Base-by-base conservation (phyloP, 805 yeast genomes). In the Candida germanica region DNA sequence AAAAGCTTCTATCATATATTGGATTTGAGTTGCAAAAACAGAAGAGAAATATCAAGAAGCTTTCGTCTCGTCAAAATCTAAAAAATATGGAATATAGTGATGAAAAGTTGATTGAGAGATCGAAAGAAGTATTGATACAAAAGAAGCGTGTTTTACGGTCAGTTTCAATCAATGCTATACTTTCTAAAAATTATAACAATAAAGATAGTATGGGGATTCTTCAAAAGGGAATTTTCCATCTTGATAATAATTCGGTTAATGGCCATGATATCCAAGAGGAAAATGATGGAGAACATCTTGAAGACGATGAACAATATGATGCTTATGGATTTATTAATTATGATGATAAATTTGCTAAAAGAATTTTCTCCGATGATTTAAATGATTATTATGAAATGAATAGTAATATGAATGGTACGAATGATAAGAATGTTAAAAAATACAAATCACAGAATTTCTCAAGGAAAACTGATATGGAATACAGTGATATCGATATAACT, bases 11-110 rank as follows among this genome's bases (percentile, higher is more conserved):
- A 38, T 73, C 79, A 24, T 76, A 74, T 48, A 76, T 76, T 51
- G 80, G 80, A 7, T 76, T 74, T 43, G 70, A 75, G 41, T 56
- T 74, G 31, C 80, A 76, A 47, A 70, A 73, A 40, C 69, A 66
- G 38, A 66, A 60, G 54, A 62, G 58, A 44, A 64, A 55, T 53
- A 66, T 66, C 42, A 63, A 58, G 45, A 62, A 61, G 40, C 53
- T 64, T 31, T 54, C 65, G 6, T 61, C 63, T 39, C 61, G 61
- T 38, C 66, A 65, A 46, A 58, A 64, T 8, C 49, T 56, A 27
- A 43, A 48, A 15, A 38, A 44, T 21, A 55, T 61, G 8, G 78
- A 74, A 47, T 73, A 75, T 48, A 73, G 77, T 2, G 81, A 75
- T 53, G 75, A 74, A 31, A 64, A 71, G 38, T 64, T 75, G 44